Percentiles rank a stretch among this genome's conserved stretches.
These are phyloP conservation scores for Claviceps digitariae DNA, from an alignment of 2,329 filamentous ascomycete species.

Conservation along the genomic window DNA sequence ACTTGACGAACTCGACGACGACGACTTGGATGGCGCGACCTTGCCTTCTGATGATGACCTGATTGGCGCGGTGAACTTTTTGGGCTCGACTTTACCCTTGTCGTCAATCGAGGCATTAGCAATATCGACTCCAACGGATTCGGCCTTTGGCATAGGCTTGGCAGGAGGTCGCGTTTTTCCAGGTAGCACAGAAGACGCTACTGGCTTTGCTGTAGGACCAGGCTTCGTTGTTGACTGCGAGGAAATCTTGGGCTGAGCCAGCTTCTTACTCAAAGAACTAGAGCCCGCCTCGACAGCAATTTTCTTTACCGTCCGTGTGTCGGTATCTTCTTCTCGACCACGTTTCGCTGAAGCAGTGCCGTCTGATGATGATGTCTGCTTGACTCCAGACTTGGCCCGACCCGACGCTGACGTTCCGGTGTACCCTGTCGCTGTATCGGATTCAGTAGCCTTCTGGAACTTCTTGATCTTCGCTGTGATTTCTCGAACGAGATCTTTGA, in stretches of 20 bases:
- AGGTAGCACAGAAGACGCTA: constrained; percentile 27
- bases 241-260: constrained; percentile 22
- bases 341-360: constrained; percentile 22
- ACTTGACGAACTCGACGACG: constrained; percentile 7
- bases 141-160: constrained; percentile 28
- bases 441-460: constrained; percentile 20
- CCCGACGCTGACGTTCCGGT: constrained; percentile 26
- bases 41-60: constrained; percentile 17
- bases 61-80: constrained; percentile 11
- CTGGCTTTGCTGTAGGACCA: constrained; percentile 16
- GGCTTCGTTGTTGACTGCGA: constrained; percentile 17
- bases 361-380: constrained; percentile 10
- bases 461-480: constrained; percentile 37
- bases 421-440: constrained; percentile 23
- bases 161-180: constrained; percentile 32
- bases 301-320: constrained; percentile 28
- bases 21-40: constrained; percentile 3
- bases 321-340: constrained; percentile 26
- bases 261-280: constrained; percentile 26
- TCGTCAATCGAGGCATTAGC: constrained; percentile 16
- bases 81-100: constrained; percentile 18
- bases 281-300: constrained; percentile 26
- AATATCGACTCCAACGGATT: constrained; percentile 14
- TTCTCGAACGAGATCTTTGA: constrained; percentile 45
- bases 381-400: constrained; percentile 21